Percentiles rank a stretch among this genome's conserved stretches.
Evolutionary conservation across 495 filamentous ascomycete genomes (phyloP).

Genomic region (Niebla homalea): DNA sequence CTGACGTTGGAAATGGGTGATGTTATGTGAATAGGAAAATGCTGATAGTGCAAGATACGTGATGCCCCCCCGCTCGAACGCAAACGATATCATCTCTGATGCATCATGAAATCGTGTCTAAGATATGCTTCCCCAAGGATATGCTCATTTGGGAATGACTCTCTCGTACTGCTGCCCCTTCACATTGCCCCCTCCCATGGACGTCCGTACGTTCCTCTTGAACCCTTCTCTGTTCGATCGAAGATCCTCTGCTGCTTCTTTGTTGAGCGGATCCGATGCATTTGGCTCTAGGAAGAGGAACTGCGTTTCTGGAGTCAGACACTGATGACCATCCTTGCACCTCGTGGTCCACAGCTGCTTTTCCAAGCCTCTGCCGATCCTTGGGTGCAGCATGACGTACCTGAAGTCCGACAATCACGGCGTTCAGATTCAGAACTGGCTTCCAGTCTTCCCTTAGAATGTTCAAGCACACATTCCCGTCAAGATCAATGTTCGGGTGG

Average conservation of each 20-base stretch:
- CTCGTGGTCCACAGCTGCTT: not conserved
- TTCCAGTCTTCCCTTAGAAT: conserved; percentile 98
- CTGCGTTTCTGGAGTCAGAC: conserved; percentile 26
- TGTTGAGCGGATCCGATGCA: conserved; percentile 91
- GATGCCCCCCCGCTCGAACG: no score
- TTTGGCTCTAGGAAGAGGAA: conserved; percentile 98
- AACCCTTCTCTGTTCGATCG: conserved; percentile 71
- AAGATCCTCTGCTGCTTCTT: conserved; percentile 91
- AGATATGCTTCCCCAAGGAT: no score
- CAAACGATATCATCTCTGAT: no score
- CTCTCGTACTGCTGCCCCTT: conserved; percentile 59
- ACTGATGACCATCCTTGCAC: not conserved
- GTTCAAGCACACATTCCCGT: conserved; percentile 95
- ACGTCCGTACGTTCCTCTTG: conserved; percentile 71
- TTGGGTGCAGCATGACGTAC: conserved; percentile 26
- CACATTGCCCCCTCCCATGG: conserved; percentile 75
- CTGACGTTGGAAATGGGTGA: no score
- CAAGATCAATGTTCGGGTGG: conserved; percentile 95
- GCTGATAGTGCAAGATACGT: no score
- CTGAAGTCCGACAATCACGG: conserved; percentile 90
- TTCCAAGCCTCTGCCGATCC: not conserved
- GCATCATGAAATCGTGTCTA: no score
- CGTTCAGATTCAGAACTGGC: conserved; percentile 90
- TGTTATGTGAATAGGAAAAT: no score
- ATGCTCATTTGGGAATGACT: conserved; percentile 33